Percentiles rank a stretch among this genome's conserved stretches.
Evolutionary conservation across 2,329 filamentous ascomycete genomes (phyloP).

Genomic region (Blumeria hordei): DNA sequence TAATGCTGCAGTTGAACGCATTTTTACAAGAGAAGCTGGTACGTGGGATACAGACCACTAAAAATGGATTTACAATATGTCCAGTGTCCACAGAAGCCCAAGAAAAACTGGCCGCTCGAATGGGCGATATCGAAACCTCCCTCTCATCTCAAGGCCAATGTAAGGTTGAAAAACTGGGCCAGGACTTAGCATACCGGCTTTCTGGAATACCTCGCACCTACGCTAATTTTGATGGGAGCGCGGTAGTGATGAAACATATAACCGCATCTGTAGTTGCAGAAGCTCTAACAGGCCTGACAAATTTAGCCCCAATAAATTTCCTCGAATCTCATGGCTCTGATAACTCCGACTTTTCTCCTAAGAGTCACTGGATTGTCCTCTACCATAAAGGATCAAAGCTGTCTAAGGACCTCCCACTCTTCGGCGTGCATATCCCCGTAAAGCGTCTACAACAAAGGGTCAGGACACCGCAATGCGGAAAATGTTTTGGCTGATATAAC

Average conservation of each 20-base stretch:
- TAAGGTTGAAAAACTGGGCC: background rate
- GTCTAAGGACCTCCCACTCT: background rate
- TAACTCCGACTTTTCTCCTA: background rate
- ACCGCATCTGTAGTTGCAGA: background rate
- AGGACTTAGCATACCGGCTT: background rate
- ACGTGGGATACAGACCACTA: background rate
- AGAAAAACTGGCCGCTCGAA: background rate
- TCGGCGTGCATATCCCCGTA: background rate
- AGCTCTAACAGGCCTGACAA: background rate
- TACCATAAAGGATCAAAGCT: background rate
- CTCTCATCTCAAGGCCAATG: background rate
- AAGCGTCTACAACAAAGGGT: background rate
- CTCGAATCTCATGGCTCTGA: background rate
- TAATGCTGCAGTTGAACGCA: background rate
- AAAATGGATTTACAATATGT: background rate
- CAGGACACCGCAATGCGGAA: background rate
- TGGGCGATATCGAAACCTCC: background rate
- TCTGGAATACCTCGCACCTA: constrained; percentile 1
- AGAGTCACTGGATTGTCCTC: background rate
- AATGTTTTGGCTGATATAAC: background rate
- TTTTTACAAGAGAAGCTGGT: background rate
- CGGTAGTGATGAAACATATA: background rate
- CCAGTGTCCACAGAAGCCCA: background rate
- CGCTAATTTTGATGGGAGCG: background rate
- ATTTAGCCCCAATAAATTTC: background rate